Base-by-base conservation (phyloP, 2,329 filamentous ascomycete genomes). In the Coniochaeta hoffmannii region DNA sequence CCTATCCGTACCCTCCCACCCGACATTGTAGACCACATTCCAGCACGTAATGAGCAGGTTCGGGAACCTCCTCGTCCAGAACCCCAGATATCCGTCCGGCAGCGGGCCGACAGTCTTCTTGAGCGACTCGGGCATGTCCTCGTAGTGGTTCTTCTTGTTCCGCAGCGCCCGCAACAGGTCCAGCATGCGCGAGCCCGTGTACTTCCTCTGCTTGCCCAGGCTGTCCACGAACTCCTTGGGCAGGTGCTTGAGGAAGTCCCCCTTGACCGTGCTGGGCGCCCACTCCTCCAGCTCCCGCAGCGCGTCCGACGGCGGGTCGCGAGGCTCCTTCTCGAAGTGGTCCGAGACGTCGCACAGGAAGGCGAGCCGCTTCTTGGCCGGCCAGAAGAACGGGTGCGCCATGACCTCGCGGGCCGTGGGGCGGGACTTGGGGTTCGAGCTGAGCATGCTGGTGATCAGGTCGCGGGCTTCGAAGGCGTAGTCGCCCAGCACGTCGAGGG, bases 331-430 rank as follows among this genome's bases (percentile, higher is more conserved):
- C 69, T 99, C 94, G 66, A 96, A 97, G 67, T 96, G 90, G 68
- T 99, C 94, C 0, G 91, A 97, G 9, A 96, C 91, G 61, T 97
- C 92, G 66, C 92, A 96, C n/a, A 99, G 78, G 71, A 99, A 99
- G 10, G 83, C 83, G 7, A 99, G 82, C 9, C 92, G 86, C 68
- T 96, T 94, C 68, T 95, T 93, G 0, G 90, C 74, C 1, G 87
- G 77, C 94, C 94, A 99, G 77, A 99, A 99, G 76, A 97, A 99
- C 0, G 94, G 94, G 64, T 99, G 94, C 1, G 89, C 85, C 78
- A 97, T 83, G 56, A 97, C 88, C 30, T 92, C 85, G 15, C 80
- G 78, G 0, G 92, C 89, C 26, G 84, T 83, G 0, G 95, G 92
- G 0, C 86, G 74, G 28, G 68, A 60, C 66, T 76, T 81, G 4